Evolutionary conservation across 257 asterid genomes (phyloP), one percentile per base, ranked within the genome.

Genomic region (Petrea volubilis): DNA sequence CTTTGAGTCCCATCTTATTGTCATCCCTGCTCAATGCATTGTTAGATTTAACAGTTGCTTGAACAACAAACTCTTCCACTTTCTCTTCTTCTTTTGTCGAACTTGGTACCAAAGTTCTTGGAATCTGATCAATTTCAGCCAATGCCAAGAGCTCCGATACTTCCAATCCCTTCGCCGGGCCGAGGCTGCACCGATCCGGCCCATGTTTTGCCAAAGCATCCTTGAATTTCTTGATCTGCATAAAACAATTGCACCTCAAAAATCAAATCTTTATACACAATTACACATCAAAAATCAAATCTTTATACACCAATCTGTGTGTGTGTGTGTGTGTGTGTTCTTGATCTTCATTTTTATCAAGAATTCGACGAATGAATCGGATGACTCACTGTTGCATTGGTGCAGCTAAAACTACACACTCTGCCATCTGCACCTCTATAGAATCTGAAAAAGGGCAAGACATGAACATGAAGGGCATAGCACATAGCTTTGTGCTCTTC

Each of bases 381-480:
- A 38, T 49, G 9, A 11, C 97, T 78, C 70, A 93, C 98, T 0
- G 98, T 93, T 63, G 98, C 95, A 76, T 84, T 91, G 24, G 97
- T 93, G 79, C 98, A 93, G 87, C 98, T 93, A 72, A 93, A 91
- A 86, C 96, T 93, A 69, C 97, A 87, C 11, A 87, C 68, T 27
- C 75, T 83, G 68, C 97, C 98, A 47, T 84, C 85, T 13, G 96
- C 87, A 33, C 98, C 98, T 49, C 96, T 82, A 17, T 91, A 89
- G 79, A 93, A 91, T 76, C 97, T 83, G 63, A 93, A 93, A 83
- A 89, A 93, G 43, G 98, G 98, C n/a, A 93, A 36, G 0, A 93
- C 96, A 83, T 86, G 96, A 24, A 93, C 80, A 18, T 79, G 85
- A 58, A 93, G 95, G 44, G 85, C 83, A 47, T 87, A 78, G 62